phyloP scores from a whole-genome alignment of 202 grass and related monocot genomes.

The Panicum hallii region DNA sequence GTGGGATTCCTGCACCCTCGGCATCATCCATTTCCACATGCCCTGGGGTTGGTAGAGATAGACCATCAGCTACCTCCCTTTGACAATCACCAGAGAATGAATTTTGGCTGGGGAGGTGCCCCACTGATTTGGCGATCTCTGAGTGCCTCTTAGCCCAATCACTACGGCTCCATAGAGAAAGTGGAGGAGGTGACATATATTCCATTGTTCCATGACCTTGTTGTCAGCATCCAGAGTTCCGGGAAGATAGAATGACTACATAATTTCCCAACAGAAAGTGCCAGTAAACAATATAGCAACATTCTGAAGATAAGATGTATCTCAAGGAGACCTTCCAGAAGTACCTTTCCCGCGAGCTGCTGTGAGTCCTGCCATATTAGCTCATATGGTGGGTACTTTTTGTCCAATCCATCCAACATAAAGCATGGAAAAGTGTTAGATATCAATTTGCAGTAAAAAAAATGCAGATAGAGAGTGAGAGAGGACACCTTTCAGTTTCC shows the following conservation, averaged over 20 bases:
- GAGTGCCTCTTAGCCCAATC: constrained; percentile 71
- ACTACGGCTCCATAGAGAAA: constrained; percentile 83
- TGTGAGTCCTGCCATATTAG: constrained; percentile 80
- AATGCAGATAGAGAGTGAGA: not conserved
- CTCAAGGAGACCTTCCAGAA: constrained; percentile 29
- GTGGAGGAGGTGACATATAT: constrained; percentile 66
- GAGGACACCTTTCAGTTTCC: constrained; percentile 70
- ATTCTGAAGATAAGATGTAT: constrained; percentile 17
- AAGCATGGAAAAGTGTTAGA: constrained; percentile 25
- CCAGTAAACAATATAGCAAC: constrained; percentile 24
- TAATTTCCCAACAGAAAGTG: constrained; percentile 35
- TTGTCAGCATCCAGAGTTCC: constrained; percentile 73
- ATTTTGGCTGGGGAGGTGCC: constrained; percentile 50
- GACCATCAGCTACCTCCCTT: constrained; percentile 20
- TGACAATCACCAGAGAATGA: constrained; percentile 36
- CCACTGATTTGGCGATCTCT: constrained; percentile 64
- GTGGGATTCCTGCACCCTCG: not conserved
- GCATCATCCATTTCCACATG: constrained; percentile 45
- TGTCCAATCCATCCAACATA: constrained; percentile 64
- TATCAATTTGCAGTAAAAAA: constrained; percentile 17
- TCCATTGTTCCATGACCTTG: constrained; percentile 85
- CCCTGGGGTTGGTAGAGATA: constrained; percentile 4
- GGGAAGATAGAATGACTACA: constrained; percentile 91
- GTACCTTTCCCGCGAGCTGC: constrained; percentile 86
- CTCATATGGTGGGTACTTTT: constrained; percentile 71